Base-by-base conservation (phyloP, 2,329 filamentous ascomycete species). In the Aspergillus intermedius region DNA sequence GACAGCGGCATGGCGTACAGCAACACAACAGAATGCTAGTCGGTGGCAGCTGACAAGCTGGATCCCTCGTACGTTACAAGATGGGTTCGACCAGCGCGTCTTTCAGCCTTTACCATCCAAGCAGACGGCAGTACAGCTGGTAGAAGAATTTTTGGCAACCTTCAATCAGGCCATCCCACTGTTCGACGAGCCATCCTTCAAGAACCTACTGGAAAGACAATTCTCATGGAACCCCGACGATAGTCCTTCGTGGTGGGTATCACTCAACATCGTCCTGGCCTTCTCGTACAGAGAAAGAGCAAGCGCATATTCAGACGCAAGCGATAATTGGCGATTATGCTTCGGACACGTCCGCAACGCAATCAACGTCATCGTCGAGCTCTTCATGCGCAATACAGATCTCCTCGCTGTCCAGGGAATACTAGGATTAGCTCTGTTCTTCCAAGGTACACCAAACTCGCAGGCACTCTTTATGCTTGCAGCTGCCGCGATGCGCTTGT, bases 401-500 rank as follows among this genome's bases (percentile, higher is more conserved):
- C 41, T 60, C 5, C 47, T 47, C 15, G 49, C 58, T 30, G 49
- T 60, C 8, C 55, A 60, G 35, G 55, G 44, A 5, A 34, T 60
- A 17, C 25, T 60, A 13, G 58, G 55, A 0, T 21, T 58, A 17
- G 55, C 58, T 15, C 35, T 60, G 3, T 58, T 52, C 30, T 60
- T 60, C 9, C 57, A 57, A 25, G 54, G 51, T n/a, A 60, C 58
- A 9, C 57, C 55, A 25, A 58, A 57, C 13, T 44, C 57, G 4
- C 57, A 60, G 22, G 44, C 52, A 21, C 47, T 60, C 3, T 57
- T 58, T 28, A 60, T 60, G 52, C 49, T 58, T 32, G 34, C 55
- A 2, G 54, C 57, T 9, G 30, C 50, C 2, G 57, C 57, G n/a
- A 56, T 58, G 47, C 55, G 57, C 9, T 37, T 60, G 13, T 45